Evolutionary conservation across 768 basidiomycete genomes (phyloP), one percentile per base, ranked within the genome.

Genomic region (Collybia sordida): DNA sequence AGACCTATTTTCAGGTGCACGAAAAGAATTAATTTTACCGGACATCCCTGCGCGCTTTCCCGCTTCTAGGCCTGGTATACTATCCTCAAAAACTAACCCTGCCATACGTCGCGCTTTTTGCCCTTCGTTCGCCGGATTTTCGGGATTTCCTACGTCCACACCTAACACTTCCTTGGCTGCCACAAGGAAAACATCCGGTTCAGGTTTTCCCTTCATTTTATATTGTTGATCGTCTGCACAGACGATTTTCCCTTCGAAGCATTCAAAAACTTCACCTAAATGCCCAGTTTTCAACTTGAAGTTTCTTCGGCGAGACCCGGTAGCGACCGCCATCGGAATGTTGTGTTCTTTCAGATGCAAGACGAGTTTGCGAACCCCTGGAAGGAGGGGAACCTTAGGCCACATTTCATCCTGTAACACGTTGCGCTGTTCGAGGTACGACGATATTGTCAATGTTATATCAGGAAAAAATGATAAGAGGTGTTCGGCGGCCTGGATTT

Each of bases 11-110:
- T 12, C 11, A 19, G 24, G 19, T 3, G 14, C 23, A 11, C 9
- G 8, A 53, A 50, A 27, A 36, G n/a, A 34, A 17, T 37, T 27
- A 36, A 15, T 55, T 78, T 31, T 48, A 92, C 92, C 90, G 49
- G 83, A 78, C 92, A 94, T 93, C 9, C 89, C 90, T 3, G 91
- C 91, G 49, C 87, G 75, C 61, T 88, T 88, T 3, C 85, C 92
- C 6, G 90, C 90, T 55, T 86, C 81, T 55, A 94, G 72, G 0
- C 92, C 92, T 0, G 80, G 80, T 36, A 90, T 66, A 3, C 82
- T 83, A 63, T 95, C 92, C 66, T 95, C 92, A 51, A 95, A 89
- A 2, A 95, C 83, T 0, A 95, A 70, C 0, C 90, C 90, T 51
- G 73, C 81, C 25, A 64, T 64, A 35, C 89, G 73, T 63, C 84